Conservation (phyloP, 108 stramenopile species). For the Nitzschia sp. region DNA sequence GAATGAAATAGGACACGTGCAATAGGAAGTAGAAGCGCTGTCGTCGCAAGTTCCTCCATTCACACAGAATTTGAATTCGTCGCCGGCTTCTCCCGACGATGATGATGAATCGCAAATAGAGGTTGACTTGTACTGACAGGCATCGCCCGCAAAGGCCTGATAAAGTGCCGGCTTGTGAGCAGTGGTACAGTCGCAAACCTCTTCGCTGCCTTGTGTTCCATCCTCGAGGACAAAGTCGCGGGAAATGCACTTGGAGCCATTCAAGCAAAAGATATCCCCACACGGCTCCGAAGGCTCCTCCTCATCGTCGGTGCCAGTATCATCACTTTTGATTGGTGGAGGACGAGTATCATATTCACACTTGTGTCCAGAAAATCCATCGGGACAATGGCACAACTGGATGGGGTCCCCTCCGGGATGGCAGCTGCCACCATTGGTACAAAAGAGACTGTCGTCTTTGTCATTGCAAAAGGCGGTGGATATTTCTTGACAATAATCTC, state of each 20-base stretch:
- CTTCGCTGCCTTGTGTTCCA: constrained; percentile 5
- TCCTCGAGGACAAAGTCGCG: neutral
- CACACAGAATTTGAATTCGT: constrained; percentile 36
- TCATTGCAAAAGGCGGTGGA: constrained; percentile 5
- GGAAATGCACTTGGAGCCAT: constrained; percentile 24
- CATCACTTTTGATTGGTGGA: neutral
- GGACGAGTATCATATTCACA: constrained; percentile 23
- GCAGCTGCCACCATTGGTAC: constrained; percentile 35
- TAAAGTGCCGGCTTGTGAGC: neutral
- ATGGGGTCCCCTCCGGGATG: constrained; percentile 1
- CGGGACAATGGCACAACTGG: constrained; percentile 27
- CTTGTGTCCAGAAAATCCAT: constrained; percentile 29
- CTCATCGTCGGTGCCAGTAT: neutral
- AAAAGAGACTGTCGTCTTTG: constrained; percentile 21
- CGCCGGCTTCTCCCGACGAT: neutral
- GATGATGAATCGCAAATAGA: constrained; percentile 10
- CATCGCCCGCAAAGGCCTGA: constrained; percentile 19
- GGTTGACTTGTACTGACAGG: constrained; percentile 39
- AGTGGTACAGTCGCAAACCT: constrained; percentile 30
- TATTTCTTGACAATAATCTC: constrained; percentile 14
- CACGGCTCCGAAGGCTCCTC: neutral
- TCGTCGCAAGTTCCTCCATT: constrained; percentile 44
- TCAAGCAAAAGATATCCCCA: constrained; percentile 29
- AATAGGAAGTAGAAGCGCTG: neutral
- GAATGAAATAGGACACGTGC: constrained; percentile 14